These are phyloP conservation scores for Didymella glomerata DNA, from an alignment of 2,329 filamentous ascomycete species.

Conservation along the genomic window DNA sequence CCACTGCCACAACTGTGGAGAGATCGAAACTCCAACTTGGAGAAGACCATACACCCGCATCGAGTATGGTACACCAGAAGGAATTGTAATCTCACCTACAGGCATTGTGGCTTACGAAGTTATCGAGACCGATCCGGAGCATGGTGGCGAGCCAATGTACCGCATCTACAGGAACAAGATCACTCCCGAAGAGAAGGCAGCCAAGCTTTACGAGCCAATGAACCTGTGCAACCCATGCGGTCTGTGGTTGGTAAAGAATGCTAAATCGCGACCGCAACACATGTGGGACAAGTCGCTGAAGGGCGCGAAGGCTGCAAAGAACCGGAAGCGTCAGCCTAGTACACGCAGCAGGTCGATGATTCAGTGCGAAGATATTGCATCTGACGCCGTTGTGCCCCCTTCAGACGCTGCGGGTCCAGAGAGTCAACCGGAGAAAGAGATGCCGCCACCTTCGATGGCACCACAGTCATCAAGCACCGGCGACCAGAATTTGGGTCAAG, in stretches of 20 bases:
- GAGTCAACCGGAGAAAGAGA: slow-evolving; percentile 21
- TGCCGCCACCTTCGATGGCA: slow-evolving; percentile 24
- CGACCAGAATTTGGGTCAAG: neutral
- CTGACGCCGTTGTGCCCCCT: slow-evolving; percentile 41
- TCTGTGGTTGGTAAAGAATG: slow-evolving; percentile 91
- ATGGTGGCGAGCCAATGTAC: slow-evolving; percentile 71
- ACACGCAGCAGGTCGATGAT: slow-evolving; percentile 54
- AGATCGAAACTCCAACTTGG: slow-evolving; percentile 96
- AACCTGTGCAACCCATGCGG: slow-evolving; percentile 95
- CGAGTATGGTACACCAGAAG: slow-evolving; percentile 72
- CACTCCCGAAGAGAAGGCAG: slow-evolving; percentile 68
- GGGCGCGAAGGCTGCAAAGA: slow-evolving; percentile 40
- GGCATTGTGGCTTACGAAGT: slow-evolving; percentile 63
- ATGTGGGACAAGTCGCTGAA: slow-evolving; percentile 72
- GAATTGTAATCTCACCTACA: slow-evolving; percentile 76
- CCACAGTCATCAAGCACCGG: slow-evolving; percentile 9
- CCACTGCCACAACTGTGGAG: slow-evolving; percentile 91
- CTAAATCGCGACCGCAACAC: slow-evolving; percentile 80
- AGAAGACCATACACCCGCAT: slow-evolving; percentile 88
- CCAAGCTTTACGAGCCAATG: slow-evolving; percentile 69
- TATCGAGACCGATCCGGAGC: slow-evolving; percentile 55
- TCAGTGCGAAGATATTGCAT: slow-evolving; percentile 57
- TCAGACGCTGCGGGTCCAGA: slow-evolving; percentile 36
- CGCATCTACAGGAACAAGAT: slow-evolving; percentile 81
- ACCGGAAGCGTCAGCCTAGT: slow-evolving; percentile 39